Conservation (phyloP, 2,329 filamentous ascomycete genomes). For the Aspergillus unguis region DNA sequence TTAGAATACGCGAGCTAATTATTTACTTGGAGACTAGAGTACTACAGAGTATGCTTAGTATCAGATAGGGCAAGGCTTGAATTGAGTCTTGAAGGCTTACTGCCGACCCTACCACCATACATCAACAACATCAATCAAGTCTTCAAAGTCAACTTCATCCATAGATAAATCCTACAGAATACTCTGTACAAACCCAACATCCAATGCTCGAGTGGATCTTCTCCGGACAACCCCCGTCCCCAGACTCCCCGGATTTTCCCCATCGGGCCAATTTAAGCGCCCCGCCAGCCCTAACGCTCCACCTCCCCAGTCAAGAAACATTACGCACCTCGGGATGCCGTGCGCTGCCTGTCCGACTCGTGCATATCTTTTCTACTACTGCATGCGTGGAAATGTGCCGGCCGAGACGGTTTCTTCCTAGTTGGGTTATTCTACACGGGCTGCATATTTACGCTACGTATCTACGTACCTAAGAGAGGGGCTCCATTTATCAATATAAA, state of each 20-base stretch:
- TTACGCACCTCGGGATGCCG: constrained; percentile 10
- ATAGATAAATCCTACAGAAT: too few relatives aligned
- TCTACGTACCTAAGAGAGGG: too few relatives aligned
- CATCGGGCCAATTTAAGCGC: constrained; percentile 6
- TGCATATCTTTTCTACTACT: background rate
- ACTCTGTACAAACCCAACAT: background rate
- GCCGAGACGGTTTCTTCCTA: background rate
- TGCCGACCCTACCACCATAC: too few relatives aligned
- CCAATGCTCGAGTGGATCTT: background rate
- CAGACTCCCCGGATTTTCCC: constrained; percentile 4
- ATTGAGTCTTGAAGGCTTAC: too few relatives aligned
- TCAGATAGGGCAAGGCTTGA: too few relatives aligned
- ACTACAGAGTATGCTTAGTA: too few relatives aligned
- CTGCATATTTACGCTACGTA: too few relatives aligned
- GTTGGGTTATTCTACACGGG: background rate
- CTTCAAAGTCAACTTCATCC: too few relatives aligned
- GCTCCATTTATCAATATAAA: background rate
- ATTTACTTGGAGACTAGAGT: too few relatives aligned
- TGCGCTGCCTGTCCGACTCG: background rate
- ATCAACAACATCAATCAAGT: too few relatives aligned
- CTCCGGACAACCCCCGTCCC: constrained; percentile 2
- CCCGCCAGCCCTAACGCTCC: constrained; percentile 3
- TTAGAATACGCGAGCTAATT: too few relatives aligned
- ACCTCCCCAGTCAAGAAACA: constrained; percentile 1
- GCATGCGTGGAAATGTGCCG: background rate